A percentile compares a stretch with the other conserved stretches of the same genome.
Evolutionary conservation across 306 rosid genomes (phyloP).

Genomic region (Pterocarpus macrocarpus): DNA sequence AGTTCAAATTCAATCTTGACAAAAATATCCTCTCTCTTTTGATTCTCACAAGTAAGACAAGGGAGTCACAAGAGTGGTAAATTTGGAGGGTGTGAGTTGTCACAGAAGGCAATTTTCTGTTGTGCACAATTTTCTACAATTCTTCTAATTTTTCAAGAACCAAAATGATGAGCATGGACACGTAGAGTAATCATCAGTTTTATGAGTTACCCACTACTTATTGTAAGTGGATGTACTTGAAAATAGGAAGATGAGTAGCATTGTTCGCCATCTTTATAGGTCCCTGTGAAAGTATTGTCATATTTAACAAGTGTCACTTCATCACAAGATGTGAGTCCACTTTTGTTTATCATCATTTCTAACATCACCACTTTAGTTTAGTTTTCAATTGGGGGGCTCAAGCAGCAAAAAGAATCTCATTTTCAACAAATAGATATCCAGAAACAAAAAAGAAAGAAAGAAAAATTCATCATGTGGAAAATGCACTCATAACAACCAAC

Average conservation of each 20-base stretch:
- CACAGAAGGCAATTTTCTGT: neutral
- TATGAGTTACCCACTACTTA: slow-evolving; percentile 28
- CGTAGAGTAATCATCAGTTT: slow-evolving; percentile 32
- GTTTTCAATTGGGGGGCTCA: slow-evolving; percentile 9
- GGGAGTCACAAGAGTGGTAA: neutral
- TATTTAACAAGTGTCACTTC: slow-evolving; percentile 45
- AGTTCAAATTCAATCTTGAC: slow-evolving; percentile 12
- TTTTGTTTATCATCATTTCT: slow-evolving; percentile 46
- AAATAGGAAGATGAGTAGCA: slow-evolving; percentile 39
- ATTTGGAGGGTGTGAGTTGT: neutral
- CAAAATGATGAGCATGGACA: slow-evolving; percentile 38
- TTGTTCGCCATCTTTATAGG: slow-evolving; percentile 40
- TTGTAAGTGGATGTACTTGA: slow-evolving; percentile 38
- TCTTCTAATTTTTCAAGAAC: slow-evolving; percentile 15
- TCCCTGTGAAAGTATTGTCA: slow-evolving; percentile 7
- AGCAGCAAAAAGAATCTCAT: slow-evolving; percentile 36
- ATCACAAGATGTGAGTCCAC: slow-evolving; percentile 62
- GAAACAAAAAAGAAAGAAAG: neutral
- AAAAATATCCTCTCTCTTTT: slow-evolving; percentile 27
- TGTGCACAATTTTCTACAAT: slow-evolving; percentile 11
- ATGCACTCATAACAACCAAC: slow-evolving; percentile 40
- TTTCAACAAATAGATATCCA: slow-evolving; percentile 5
- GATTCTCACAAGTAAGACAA: slow-evolving; percentile 33
- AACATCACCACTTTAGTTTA: slow-evolving; percentile 42
- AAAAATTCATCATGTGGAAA: slow-evolving; percentile 35